Percentiles rank a stretch among this genome's conserved stretches.
phyloP scores from a whole-genome alignment of 2,329 filamentous ascomycete species.

The Herpotrichia juniperi region DNA sequence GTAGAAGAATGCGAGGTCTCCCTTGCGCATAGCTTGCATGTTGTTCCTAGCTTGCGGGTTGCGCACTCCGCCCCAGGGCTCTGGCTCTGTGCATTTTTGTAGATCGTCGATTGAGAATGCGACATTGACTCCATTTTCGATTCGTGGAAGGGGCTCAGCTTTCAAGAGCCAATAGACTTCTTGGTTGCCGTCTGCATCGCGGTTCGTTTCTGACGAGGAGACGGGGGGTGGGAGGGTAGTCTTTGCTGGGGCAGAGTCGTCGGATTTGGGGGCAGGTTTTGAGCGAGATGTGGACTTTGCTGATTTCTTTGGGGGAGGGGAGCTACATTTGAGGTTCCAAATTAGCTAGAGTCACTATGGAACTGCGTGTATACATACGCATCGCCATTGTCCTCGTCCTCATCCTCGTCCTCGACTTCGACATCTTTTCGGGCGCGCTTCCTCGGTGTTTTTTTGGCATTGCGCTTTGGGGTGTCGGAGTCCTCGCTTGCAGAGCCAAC shows the following conservation, averaged over 20 bases:
- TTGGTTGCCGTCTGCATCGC: conserved; percentile 32
- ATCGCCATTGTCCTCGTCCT: conserved; percentile 12
- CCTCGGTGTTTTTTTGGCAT: conserved; percentile 31
- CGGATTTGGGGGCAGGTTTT: conserved; percentile 8
- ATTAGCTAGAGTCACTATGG: background rate
- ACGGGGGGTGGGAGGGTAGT: conserved; percentile 14
- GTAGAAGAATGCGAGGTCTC: conserved; percentile 95
- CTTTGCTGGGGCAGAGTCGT: conserved; percentile 4
- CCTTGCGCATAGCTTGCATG: conserved; percentile 86
- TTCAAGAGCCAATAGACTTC: conserved; percentile 57
- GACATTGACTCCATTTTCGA: conserved; percentile 87
- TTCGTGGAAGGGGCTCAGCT: conserved; percentile 78
- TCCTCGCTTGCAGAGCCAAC: conserved; percentile 20
- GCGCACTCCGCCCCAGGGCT: conserved; percentile 81
- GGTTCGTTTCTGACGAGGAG: conserved; percentile 28
- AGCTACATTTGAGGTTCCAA: conserved; percentile 6
- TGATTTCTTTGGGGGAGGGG: conserved; percentile 28
- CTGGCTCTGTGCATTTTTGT: conserved; percentile 71
- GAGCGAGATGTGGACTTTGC: conserved; percentile 15
- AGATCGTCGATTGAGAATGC: conserved; percentile 95
- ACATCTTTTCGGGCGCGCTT: conserved; percentile 34
- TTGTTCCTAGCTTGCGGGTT: conserved; percentile 77
- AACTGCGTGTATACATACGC: conserved; percentile 4
- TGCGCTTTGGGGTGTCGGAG: conserved; percentile 22
- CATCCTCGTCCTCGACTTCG: conserved; percentile 7